These are phyloP conservation scores for Coelastrella sp. DNA, from an alignment of 139 green algal species.

Conservation along the genomic window DNA sequence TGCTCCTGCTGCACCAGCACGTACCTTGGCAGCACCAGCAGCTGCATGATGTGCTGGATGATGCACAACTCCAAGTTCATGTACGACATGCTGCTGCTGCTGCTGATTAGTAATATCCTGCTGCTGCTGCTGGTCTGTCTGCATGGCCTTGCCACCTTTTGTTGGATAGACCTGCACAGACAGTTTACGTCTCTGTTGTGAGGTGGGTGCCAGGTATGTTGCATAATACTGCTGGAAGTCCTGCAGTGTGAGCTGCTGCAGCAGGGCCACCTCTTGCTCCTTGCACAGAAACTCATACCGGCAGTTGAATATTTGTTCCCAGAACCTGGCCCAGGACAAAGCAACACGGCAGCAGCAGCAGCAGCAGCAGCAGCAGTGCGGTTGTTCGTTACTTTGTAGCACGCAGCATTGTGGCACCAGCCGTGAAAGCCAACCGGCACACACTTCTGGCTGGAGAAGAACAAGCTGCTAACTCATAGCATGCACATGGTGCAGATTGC, in stretches of 20 bases:
- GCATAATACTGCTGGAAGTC: slow-evolving; percentile 52
- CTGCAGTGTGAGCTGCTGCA: not conserved
- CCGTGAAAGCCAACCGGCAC: too few relatives aligned
- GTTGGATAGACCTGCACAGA: slow-evolving; percentile 76
- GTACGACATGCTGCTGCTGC: slow-evolving; percentile 17
- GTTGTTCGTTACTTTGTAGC: too few relatives aligned
- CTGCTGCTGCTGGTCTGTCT: slow-evolving; percentile 17
- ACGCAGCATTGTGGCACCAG: too few relatives aligned
- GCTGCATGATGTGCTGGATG: not conserved
- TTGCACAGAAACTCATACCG: slow-evolving; percentile 75
- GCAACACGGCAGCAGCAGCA: not conserved
- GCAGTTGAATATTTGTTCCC: not conserved
- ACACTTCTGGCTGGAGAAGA: too few relatives aligned
- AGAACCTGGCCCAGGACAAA: not conserved
- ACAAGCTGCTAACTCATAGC: too few relatives aligned
- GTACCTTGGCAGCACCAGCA: slow-evolving; percentile 1
- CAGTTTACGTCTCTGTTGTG: slow-evolving; percentile 80
- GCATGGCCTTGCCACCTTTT: slow-evolving; percentile 26
- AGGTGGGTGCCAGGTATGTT: slow-evolving; percentile 68
- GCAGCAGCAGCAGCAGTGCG: not conserved
- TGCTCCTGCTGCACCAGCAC: not conserved
- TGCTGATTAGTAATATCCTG: not conserved
- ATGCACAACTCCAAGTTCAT: not conserved
- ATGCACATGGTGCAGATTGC: too few relatives aligned
- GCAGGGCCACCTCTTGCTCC: slow-evolving; percentile 61